Evolutionary conservation across 2,329 filamentous ascomycete genomes (phyloP).

Genomic region (Cyanodermella asteris): DNA sequence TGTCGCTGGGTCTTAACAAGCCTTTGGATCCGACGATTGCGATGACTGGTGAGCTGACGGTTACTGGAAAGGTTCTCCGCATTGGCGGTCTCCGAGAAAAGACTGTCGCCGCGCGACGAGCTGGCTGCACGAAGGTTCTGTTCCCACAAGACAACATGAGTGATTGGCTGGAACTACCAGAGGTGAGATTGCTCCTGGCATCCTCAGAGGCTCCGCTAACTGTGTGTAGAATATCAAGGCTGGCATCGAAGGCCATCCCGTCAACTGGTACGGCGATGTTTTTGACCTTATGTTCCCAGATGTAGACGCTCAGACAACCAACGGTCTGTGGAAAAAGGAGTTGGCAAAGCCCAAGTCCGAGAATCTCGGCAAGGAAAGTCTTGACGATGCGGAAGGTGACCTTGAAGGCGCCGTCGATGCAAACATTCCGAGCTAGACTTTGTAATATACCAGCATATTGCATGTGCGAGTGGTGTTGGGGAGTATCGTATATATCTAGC

Average conservation of each 20-base stretch:
- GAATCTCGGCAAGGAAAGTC: too few relatives aligned
- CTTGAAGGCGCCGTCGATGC: constrained; percentile 6
- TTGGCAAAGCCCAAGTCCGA: constrained; percentile 34
- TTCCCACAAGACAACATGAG: constrained; percentile 91
- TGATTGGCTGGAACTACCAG: constrained; percentile 90
- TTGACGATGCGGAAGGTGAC: constrained; percentile 21
- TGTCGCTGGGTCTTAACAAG: constrained; percentile 63
- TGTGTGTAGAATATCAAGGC: constrained; percentile 83
- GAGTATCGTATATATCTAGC: too few relatives aligned
- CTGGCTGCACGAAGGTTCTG: constrained; percentile 79
- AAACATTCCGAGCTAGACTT: too few relatives aligned
- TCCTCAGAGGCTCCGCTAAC: constrained; percentile 9
- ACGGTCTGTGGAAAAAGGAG: constrained; percentile 46
- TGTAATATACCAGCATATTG: too few relatives aligned
- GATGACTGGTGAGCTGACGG: constrained; percentile 93
- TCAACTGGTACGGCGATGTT: constrained; percentile 83
- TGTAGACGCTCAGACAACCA: constrained; percentile 51
- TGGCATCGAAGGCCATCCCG: constrained; percentile 75
- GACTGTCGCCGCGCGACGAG: constrained; percentile 81
- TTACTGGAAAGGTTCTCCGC: constrained; percentile 86
- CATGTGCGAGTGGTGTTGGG: too few relatives aligned
- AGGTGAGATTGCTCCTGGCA: constrained; percentile 39
- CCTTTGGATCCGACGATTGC: constrained; percentile 69
- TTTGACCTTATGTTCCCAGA: constrained; percentile 78
- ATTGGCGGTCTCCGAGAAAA: constrained; percentile 92